These are phyloP conservation scores for Mangifera indica DNA, from an alignment of 345 rosid genomes.

Conservation along the genomic window DNA sequence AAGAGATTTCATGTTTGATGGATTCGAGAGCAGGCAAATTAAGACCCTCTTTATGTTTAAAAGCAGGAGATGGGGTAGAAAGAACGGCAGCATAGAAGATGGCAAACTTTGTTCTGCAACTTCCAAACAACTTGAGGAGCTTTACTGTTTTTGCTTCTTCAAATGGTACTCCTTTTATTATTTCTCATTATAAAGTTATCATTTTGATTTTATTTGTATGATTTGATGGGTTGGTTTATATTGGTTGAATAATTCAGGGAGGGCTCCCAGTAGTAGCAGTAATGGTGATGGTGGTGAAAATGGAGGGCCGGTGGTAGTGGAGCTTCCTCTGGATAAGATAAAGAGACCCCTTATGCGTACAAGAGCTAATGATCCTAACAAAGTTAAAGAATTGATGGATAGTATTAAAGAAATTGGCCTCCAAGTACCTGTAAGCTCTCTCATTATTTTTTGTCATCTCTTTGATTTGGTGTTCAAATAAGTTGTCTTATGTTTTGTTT, in stretches of 20 bases:
- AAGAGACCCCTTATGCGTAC: slow-evolving; percentile 83
- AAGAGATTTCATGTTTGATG: no score
- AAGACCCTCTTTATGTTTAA: no score
- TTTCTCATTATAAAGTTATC: neutral
- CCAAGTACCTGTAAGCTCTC: slow-evolving; percentile 69
- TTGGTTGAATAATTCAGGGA: slow-evolving; percentile 22
- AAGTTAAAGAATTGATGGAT: slow-evolving; percentile 84
- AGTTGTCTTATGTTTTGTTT: neutral
- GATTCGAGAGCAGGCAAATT: no score
- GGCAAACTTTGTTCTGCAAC: slow-evolving; percentile 39
- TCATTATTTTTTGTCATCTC: neutral
- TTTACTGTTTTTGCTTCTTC: slow-evolving; percentile 66
- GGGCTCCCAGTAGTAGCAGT: slow-evolving; percentile 28
- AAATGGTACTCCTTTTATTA: slow-evolving; percentile 41
- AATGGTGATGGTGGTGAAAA: slow-evolving; percentile 27
- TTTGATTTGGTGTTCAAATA: neutral
- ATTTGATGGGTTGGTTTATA: neutral
- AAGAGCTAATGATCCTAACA: slow-evolving; percentile 74
- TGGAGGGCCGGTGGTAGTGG: slow-evolving; percentile 63
- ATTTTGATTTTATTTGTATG: neutral
- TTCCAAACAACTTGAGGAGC: slow-evolving; percentile 45
- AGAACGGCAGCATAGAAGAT: no score
- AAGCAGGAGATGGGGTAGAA: no score
- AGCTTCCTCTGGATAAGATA: slow-evolving; percentile 73
- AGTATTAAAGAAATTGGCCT: slow-evolving; percentile 78